phyloP scores from a whole-genome alignment of 2,329 filamentous ascomycete genomes.

The Madurella fahalii region DNA sequence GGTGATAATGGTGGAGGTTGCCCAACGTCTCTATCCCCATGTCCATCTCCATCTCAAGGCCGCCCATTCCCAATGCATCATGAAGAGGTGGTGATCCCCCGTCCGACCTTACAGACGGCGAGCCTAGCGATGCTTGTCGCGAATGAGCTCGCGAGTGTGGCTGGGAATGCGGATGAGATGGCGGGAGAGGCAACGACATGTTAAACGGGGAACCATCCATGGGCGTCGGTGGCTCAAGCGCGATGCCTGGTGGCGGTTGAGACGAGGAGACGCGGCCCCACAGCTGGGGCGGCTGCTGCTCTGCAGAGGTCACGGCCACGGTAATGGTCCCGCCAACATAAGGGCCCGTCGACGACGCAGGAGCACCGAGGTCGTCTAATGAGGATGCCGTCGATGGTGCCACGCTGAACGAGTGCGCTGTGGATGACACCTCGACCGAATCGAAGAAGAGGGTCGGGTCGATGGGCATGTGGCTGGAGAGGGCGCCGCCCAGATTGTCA shows the following conservation, averaged over 20 bases:
- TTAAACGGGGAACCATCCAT: conserved; percentile 6
- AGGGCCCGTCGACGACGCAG: conserved; percentile 8
- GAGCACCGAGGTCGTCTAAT: conserved; percentile 18
- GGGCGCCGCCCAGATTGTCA: conserved; percentile 5
- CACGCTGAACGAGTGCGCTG: conserved; percentile 20
- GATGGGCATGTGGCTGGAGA: conserved; percentile 19
- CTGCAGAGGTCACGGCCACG: background rate
- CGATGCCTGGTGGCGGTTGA: conserved; percentile 15
- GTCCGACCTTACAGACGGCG: conserved; percentile 8
- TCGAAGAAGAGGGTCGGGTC: conserved; percentile 24
- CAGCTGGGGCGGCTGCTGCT: background rate
- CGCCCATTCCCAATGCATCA: background rate
- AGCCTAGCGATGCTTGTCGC: background rate
- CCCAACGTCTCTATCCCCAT: background rate
- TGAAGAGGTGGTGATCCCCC: conserved; percentile 6
- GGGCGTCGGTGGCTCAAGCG: conserved; percentile 21
- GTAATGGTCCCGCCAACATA: conserved; percentile 10
- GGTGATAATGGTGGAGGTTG: background rate
- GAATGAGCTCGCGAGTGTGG: background rate
- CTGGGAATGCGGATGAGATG: background rate
- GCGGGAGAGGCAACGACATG: background rate
- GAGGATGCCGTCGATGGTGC: conserved; percentile 22
- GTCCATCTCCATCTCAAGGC: background rate
- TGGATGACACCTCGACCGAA: conserved; percentile 17
- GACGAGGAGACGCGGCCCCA: background rate